phyloP scores from a whole-genome alignment of 306 rosid genomes.

The Corylus avellana region DNA sequence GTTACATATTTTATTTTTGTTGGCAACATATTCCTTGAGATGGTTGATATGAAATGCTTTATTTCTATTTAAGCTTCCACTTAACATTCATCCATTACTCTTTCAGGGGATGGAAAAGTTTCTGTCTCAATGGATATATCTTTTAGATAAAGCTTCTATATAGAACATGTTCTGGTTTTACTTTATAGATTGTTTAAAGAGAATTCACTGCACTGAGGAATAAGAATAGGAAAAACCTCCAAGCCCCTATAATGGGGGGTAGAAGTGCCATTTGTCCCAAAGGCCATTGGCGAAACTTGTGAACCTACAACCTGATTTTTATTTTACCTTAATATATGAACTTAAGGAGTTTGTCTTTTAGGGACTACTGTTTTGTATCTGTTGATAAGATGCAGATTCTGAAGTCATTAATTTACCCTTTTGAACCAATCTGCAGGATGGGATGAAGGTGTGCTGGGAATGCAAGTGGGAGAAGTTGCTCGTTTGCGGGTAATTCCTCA shows the following conservation, averaged over 20 bases:
- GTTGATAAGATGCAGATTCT: background rate
- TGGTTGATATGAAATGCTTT: background rate
- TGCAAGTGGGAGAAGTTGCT: conserved; percentile 97
- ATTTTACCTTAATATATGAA: background rate
- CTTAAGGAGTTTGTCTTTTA: background rate
- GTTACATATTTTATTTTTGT: background rate
- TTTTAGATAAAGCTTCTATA: background rate
- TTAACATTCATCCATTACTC: background rate
- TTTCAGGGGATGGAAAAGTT: background rate
- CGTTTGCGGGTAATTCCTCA: conserved; percentile 73
- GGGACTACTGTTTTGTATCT: background rate
- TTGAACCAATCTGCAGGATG: conserved; percentile 55
- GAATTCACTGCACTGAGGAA: background rate
- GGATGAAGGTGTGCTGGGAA: conserved; percentile 94
- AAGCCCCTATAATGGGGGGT: too few species aligned
- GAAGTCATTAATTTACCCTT: background rate
- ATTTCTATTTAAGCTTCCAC: background rate
- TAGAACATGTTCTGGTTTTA: background rate
- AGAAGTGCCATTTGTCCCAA: too few species aligned
- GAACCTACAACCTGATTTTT: background rate
- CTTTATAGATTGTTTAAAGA: background rate
- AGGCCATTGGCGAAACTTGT: background rate
- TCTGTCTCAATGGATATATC: background rate
- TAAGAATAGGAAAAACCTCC: too few species aligned
- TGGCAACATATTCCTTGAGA: background rate